Base-by-base conservation (phyloP, 192 early-diverging fungal species). In the Gryganskiella cystojenkinii region DNA sequence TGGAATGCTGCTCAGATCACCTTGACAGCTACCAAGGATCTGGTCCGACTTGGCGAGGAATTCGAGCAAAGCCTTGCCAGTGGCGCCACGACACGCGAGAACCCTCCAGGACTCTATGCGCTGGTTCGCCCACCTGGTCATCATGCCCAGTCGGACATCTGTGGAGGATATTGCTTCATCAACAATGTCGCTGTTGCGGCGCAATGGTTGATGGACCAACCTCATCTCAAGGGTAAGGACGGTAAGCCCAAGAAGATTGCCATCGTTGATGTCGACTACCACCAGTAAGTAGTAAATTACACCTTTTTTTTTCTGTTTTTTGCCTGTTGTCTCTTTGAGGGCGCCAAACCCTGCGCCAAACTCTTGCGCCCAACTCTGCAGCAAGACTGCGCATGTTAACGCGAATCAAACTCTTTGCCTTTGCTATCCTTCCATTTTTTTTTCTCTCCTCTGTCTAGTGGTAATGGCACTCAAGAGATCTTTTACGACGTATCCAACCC, bases 1-100 rank as follows among this genome's bases (percentile, higher is more conserved):
- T 90, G 89, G 71, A 84, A 67, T 30, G 88, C 89, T 0, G 90
- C 85, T 4, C 88, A 92, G 65, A 82, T 89, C 4, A 89, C 87
- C n/a, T 68, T 92, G 28, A 87, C 89, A 8, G 91, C 83, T 9
- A 80, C 86, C 1, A 70, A 89, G 53, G 67, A 81, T 3, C 59
- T 92, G n/a, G 34, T 88, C 13, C 72, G 81, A 51, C 62, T 81
- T n/a, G 65, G 34, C 7, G 50, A 71, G 24, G 66, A 65, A 20
- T 71, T 53, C 33, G 78, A 78, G n/a, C 37, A 64, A 37, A 49
- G 52, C 20, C 28, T 65, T 3, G 63, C 27, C 6, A 56, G 22
- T 35, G 71, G 71, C 11, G 24, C 51, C 20, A 70, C 76, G 53
- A 61, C 75, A 8, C 65, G 82, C 15, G 65, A 63, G 11, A 64